Base-by-base conservation (phyloP, 495 filamentous ascomycete genomes). In the Penicillium longicatenatum region DNA sequence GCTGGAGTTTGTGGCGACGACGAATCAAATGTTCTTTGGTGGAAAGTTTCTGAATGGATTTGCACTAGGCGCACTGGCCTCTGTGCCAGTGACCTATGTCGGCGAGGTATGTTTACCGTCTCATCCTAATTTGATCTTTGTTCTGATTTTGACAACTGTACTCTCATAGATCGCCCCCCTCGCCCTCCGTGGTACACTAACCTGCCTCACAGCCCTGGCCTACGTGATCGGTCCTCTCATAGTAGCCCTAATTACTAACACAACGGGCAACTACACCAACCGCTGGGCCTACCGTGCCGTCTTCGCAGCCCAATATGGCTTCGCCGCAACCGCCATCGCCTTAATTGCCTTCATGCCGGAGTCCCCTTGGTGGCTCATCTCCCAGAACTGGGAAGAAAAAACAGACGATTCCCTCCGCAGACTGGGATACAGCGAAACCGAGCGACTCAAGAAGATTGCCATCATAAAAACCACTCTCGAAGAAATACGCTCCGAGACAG, bases 21-120 rank as follows among this genome's bases (percentile, higher is more conserved):
- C 64, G 3, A 64, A 62, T 30, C 48, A 60, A n/a, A 50, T 73
- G 47, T 71, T 73, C 54, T 73, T 71, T 31, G 60, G 57, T 29
- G 68, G 70, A 7, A 73, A 73, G 52, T 66, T 73, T 24, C 21
- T 73, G 22, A 71, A 69, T 56, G 70, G 70, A 2, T 69, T 69
- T 58, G 66, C 60, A 0, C 37, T 66, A 29, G 70, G 70, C 3
- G 60, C 50, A 16, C 47, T 71, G 31, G 50, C 58, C 14, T 51
- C 70, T 17, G 55, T 68, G 8, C 53, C 61, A 11, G 44, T 65
- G 21, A 68, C 70, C 16, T 71, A 71, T 56, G 48, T 73, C 30
- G 70, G 70, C 35, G 70, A 73, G 50, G 60, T 62, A 21, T 37
- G 54, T 50, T 43, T 22, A 26, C 22, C 7, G 10, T 24, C 12